Base-by-base conservation (phyloP, 2,329 filamentous ascomycete genomes). In the Aspergillus hiratsukae region DNA sequence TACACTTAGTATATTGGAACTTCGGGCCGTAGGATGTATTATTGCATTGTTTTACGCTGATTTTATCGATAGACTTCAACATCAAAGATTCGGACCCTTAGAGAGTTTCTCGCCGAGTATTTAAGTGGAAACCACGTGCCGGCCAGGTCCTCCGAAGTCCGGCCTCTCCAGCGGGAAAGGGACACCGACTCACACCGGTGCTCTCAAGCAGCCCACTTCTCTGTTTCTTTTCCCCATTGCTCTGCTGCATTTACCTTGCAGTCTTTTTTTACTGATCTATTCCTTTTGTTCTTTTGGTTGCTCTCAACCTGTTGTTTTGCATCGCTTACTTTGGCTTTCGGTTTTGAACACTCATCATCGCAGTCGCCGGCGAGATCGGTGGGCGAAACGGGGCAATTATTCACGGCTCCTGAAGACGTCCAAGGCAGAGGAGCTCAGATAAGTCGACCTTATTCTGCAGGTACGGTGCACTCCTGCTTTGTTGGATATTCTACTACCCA, bases 91-190 rank as follows among this genome's bases (percentile, higher is more conserved):
- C 43, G 8, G 51, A 52, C 25, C 29, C 27, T 14, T 23, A 3
- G 8, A 27, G n/a, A 27, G 25, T 43, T 17, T 2, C 31, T 17
- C 11, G 11, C 31, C 3, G 29, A 35, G 17, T 25, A 40, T 45
- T 31, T 6, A 35, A 55, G 28, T 52, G 60, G 55, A 64, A 64
- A 46, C 23, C 68, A 67, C 66, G 68, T 68, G 66, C 63, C 59
- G 35, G 21, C 29, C 49, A 48, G 46, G 35, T 48, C 53, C 58
- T 68, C 67, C 66, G 66, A 69, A 63, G 56, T 61, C 62, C 64
- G 66, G 66, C 56, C 59, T 63, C 53, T 62, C 63, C 64, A 61
- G 60, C 58, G 58, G 64, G 64, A 61, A 61, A 51, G 31, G 52
- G 49, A 53, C 52, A 57, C 61, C 56, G 17, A 29, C 59, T 60